Evolutionary conservation across 2,329 filamentous ascomycete species (phyloP).

Genomic region (Cladosporium austrohemisphaericum): DNA sequence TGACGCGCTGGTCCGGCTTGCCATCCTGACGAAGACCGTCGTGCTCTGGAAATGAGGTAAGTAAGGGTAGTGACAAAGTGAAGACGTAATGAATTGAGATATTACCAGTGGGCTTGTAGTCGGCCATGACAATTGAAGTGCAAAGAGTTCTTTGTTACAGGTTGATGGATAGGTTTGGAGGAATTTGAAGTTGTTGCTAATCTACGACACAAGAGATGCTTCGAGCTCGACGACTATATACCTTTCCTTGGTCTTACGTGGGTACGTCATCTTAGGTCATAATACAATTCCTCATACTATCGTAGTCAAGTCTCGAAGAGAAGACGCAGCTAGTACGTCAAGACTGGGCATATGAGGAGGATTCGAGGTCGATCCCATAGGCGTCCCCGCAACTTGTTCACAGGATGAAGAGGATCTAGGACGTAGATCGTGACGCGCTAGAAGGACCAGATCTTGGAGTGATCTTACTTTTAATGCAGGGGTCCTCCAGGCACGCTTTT

Average conservation of each 20-base stretch:
- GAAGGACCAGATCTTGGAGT: not conserved
- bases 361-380: too few species aligned
- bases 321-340: not conserved
- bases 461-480: not conserved
- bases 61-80: too few species aligned
- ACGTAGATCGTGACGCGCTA: not conserved
- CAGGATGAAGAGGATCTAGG: not conserved
- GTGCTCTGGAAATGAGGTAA: constrained; percentile 34
- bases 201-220: not conserved
- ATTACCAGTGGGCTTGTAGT: constrained; percentile 36
- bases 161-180: constrained; percentile 8
- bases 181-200: not conserved
- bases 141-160: too few species aligned
- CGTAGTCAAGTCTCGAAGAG: not conserved
- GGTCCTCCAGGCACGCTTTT: not conserved
- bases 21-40: constrained; percentile 43
- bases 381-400: not conserved
- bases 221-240: not conserved
- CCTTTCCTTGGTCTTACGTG: not conserved
- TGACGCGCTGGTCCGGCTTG: constrained; percentile 40
- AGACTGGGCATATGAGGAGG: too few species aligned
- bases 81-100: too few species aligned
- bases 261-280: not conserved
- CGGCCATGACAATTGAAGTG: too few species aligned
- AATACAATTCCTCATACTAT: not conserved